phyloP scores from a whole-genome alignment of 2,329 filamentous ascomycete species.

The Colletotrichum tabaci region DNA sequence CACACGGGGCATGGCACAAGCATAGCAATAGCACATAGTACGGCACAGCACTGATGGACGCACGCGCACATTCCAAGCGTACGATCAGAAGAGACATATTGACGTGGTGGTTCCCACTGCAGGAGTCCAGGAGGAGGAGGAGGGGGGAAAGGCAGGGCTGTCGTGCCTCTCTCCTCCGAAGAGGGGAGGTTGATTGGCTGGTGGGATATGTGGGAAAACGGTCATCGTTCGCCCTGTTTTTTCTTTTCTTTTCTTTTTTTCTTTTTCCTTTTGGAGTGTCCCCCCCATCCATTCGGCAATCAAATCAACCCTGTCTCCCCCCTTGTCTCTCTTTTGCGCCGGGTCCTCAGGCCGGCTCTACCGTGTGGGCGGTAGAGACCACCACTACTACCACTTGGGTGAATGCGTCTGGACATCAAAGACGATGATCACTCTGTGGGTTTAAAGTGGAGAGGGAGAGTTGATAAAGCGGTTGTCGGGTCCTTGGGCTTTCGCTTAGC shows the following conservation, averaged over 20 bases:
- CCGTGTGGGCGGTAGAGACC: not conserved
- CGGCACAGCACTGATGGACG: not conserved
- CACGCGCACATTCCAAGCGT: not conserved
- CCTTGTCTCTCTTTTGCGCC: not conserved
- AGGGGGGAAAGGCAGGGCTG: conserved; percentile 35
- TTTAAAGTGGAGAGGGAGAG: not conserved
- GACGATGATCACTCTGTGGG: conserved; percentile 1
- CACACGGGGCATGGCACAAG: too few relatives aligned
- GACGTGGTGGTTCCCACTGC: not conserved
- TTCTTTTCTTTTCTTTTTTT: not conserved
- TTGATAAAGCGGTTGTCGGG: not conserved
- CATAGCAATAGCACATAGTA: not conserved
- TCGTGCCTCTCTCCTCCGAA: conserved; percentile 7
- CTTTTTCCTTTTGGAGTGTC: not conserved
- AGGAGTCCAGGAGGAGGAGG: not conserved
- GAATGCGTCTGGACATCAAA: not conserved
- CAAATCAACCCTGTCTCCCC: not conserved
- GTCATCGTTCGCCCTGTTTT: conserved; percentile 42
- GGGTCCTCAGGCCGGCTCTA: conserved; percentile 1
- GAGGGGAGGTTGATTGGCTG: conserved; percentile 26
- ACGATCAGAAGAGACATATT: not conserved
- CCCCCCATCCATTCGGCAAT: too few relatives aligned
- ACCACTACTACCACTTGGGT: too few relatives aligned
- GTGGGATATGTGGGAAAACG: conserved; percentile 21
- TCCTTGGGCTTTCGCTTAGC: too few relatives aligned